These are phyloP conservation scores for Syncephalastrum contaminatum DNA, from an alignment of 371 early-diverging fungal species.

Conservation along the genomic window DNA sequence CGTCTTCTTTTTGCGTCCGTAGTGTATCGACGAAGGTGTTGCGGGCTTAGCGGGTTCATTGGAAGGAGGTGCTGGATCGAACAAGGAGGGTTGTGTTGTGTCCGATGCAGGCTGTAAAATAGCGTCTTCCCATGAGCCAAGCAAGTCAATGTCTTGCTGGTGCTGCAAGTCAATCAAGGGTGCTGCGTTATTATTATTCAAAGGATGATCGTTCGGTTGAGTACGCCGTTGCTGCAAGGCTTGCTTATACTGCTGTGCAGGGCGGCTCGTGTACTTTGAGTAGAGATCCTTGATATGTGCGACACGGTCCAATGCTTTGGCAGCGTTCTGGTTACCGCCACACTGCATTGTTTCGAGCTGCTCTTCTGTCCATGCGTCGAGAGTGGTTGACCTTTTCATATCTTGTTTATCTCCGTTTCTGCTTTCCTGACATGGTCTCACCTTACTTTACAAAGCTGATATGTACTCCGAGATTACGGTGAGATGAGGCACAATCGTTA, in stretches of 20 bases:
- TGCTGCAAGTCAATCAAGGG: slow-evolving; percentile 1
- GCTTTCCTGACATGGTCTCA: not conserved
- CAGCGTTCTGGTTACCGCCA: slow-evolving; percentile 77
- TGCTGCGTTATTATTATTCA: not conserved
- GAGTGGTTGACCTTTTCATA: slow-evolving; percentile 65
- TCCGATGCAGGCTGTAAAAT: not conserved
- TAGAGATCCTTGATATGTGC: slow-evolving; percentile 66
- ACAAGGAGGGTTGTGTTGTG: not conserved
- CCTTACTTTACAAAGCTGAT: slow-evolving; percentile 91
- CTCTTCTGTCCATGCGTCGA: slow-evolving; percentile 89
- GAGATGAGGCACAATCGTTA: slow-evolving; percentile 96
- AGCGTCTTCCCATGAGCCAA: not conserved
- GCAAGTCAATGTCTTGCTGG: slow-evolving; percentile 1
- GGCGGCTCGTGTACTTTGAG: slow-evolving; percentile 76
- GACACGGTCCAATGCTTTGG: slow-evolving; percentile 56
- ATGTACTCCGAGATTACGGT: slow-evolving; percentile 94
- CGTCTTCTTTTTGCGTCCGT: slow-evolving; percentile 3
- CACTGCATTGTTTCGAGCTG: slow-evolving; percentile 90
- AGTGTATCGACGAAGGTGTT: not conserved
- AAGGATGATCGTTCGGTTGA: not conserved
- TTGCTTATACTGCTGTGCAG: slow-evolving; percentile 79
- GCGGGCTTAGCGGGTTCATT: not conserved
- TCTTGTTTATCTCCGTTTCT: no score
- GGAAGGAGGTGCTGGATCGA: not conserved
- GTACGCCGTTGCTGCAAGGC: slow-evolving; percentile 59